Conservation (phyloP, 345 rosid genomes). For the Populus ilicifolia region DNA sequence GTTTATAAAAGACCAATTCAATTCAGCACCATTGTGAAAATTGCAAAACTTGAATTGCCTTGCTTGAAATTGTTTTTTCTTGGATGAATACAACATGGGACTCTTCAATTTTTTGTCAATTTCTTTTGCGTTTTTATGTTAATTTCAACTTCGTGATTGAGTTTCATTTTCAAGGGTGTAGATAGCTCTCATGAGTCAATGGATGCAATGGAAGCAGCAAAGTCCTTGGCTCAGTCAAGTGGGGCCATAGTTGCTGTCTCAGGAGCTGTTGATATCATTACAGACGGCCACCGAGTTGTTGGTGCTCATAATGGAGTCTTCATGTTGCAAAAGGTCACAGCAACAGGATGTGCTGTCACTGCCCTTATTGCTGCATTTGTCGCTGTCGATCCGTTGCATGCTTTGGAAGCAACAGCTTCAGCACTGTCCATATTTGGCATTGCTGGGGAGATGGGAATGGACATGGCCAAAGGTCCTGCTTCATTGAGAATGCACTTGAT, state of each 20-base stretch:
- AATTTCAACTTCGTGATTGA: not conserved
- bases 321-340: conserved; percentile 86
- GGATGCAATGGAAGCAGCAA: conserved; percentile 84
- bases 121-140: not conserved
- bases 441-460: conserved; percentile 83
- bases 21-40: not conserved
- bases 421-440: conserved; percentile 78
- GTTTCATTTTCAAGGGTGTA: conserved; percentile 46
- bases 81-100: not conserved
- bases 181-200: conserved; percentile 74
- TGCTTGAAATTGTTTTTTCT: not conserved
- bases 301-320: conserved; percentile 74
- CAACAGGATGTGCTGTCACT: conserved; percentile 75
- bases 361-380: conserved; percentile 78
- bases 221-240: conserved; percentile 54
- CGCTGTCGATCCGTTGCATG: conserved; percentile 49
- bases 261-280: conserved; percentile 71
- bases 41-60: not conserved
- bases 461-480: conserved; percentile 74
- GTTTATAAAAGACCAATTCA: not conserved
- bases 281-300: conserved; percentile 57
- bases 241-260: conserved; percentile 72
- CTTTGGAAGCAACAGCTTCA: conserved; percentile 72
- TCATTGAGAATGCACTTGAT: conserved; percentile 76
- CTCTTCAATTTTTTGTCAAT: not conserved